Base-by-base conservation (phyloP, 2,329 filamentous ascomycete genomes). In the Diplodia seriata region DNA sequence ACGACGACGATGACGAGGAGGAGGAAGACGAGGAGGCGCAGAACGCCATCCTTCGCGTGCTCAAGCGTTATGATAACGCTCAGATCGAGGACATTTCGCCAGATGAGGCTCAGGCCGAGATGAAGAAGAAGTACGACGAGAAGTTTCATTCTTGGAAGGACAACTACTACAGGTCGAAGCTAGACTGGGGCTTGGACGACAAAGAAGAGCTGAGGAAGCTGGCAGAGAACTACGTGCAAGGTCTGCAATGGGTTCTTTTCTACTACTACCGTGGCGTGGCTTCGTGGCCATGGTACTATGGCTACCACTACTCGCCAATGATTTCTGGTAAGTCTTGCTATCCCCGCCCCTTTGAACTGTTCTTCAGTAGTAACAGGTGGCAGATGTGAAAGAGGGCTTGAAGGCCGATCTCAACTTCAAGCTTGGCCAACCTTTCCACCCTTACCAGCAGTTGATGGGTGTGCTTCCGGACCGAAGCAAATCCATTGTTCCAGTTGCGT, bases 261-360 rank as follows among this genome's bases (percentile, higher is more conserved):
- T 99, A 99, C 83, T 99, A 99, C 81, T 99, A 99, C 81, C 90
- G 90, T 66, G 95, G 95, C 70, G 95, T 99, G 69, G 95, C 93
- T 18, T 98, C 94, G 14, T 99, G 95, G 95, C 93, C 95, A 15
- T 99, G 95, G 95, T 99, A 92, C 81, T 99, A 97, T 80, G 85
- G 86, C 69, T 99, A 97, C 79, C 96, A 99, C 80, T 99, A 99
- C 79, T 91, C 96, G 11, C 95, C 95, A 1, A 93, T 98, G 87
- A 99, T 97, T 68, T 96, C 93, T 71, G 89, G 89, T 90, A 81
- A 75, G 78, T 69, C 11, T 38, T 69, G 26, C 12, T 15, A 20
- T 15, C n/a, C 9, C 6, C 14, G 33, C 11, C 18, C 14, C 38
- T 47, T n/a, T 14, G 23, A 18, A 54, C 14, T 23, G n/a, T 5